Percentiles rank a stretch among this genome's conserved stretches.
phyloP scores from a whole-genome alignment of 441 rosid genomes.

The Populus hybrid region DNA sequence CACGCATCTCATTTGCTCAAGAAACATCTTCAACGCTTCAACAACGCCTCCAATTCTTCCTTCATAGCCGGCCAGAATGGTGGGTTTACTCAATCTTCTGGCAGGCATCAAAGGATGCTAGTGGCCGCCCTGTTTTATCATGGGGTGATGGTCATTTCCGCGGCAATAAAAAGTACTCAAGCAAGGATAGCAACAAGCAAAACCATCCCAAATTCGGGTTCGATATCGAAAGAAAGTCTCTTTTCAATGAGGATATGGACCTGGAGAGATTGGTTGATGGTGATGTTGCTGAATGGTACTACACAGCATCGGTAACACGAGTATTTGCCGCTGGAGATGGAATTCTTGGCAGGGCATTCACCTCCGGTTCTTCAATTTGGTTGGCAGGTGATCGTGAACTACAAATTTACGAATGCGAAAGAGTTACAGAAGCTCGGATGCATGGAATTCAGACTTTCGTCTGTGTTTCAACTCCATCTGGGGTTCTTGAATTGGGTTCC shows the following conservation, averaged over 20 bases:
- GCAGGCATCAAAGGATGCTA: constrained; percentile 36
- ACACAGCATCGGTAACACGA: constrained; percentile 26
- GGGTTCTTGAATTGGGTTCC: constrained; percentile 56
- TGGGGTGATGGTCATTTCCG: constrained; percentile 45
- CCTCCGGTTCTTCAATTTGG: constrained; percentile 38
- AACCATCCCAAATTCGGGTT: constrained; percentile 13
- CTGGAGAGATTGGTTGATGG: constrained; percentile 18
- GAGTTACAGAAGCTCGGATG: constrained; percentile 43
- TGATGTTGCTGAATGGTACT: constrained; percentile 34
- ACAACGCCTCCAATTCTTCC: constrained; percentile 37
- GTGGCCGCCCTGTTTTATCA: constrained; percentile 32
- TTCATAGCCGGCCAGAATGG: constrained; percentile 44
- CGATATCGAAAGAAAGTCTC: constrained; percentile 21
- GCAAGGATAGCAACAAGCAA: constrained; percentile 3
- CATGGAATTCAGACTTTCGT: constrained; percentile 43
- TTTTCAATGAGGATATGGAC: constrained; percentile 27
- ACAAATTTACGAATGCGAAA: constrained; percentile 31
- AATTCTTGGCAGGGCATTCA: constrained; percentile 30
- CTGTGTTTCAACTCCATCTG: constrained; percentile 37
- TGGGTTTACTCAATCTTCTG: constrained; percentile 59
- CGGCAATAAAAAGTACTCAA: constrained; percentile 18
- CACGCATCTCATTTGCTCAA: constrained; percentile 14
- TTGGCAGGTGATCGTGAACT: constrained; percentile 31
- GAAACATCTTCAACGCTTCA: constrained; percentile 28
- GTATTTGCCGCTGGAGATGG: constrained; percentile 30